Evolutionary conservation across 139 green algal genomes (phyloP).

Genomic region (Picochlorum costavermella): DNA sequence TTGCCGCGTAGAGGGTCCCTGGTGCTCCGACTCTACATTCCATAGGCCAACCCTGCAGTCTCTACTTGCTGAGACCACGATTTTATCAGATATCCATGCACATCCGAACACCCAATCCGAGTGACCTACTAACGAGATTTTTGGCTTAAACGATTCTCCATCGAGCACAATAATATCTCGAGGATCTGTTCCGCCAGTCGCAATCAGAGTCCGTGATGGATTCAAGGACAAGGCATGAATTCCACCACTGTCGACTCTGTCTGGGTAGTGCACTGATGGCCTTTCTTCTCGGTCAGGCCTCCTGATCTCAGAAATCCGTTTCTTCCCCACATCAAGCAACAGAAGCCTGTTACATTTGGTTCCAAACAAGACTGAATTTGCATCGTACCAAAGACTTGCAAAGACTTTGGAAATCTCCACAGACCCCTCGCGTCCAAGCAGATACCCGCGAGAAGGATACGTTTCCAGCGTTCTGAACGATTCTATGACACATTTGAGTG

Average conservation of each 20-base stretch:
- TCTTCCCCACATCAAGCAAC: not conserved
- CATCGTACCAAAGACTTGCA: slow-evolving; percentile 33
- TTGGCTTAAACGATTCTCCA: not conserved
- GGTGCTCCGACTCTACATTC: slow-evolving; percentile 2
- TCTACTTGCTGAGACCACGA: slow-evolving; percentile 41
- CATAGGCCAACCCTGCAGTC: slow-evolving; percentile 26
- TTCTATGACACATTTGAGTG: no score
- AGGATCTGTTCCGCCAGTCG: slow-evolving; percentile 37
- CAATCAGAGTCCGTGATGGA: slow-evolving; percentile 31
- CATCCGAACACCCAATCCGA: slow-evolving; percentile 66
- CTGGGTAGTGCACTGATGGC: no score
- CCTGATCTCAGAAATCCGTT: no score
- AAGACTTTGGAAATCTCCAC: no score
- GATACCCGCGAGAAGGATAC: no score
- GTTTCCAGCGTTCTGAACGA: no score
- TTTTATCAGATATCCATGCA: slow-evolving; percentile 47
- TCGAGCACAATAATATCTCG: slow-evolving; percentile 27
- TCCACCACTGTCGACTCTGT: slow-evolving; percentile 19
- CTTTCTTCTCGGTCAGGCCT: no score
- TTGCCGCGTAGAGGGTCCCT: no score
- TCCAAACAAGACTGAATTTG: slow-evolving; percentile 40
- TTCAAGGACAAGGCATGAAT: slow-evolving; percentile 46
- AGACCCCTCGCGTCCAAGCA: no score
- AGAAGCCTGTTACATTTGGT: slow-evolving; percentile 54
- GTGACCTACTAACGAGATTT: slow-evolving; percentile 35